These are phyloP conservation scores for Paramecium pentaurelia DNA, from an alignment of 73 alveolate species.

Conservation along the genomic window DNA sequence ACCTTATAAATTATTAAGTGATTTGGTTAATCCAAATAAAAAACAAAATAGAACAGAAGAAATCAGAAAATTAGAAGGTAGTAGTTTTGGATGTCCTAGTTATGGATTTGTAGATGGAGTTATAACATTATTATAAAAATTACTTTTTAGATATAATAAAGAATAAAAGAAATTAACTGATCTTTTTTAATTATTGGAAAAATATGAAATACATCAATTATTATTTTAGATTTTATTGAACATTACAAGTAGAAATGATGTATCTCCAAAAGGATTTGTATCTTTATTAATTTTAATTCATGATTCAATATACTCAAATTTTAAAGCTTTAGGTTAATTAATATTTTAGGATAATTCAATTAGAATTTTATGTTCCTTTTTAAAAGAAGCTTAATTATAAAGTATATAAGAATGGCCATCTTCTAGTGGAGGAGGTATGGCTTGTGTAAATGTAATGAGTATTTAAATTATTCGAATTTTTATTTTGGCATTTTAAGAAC, in stretches of 20 bases:
- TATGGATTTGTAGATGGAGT: constrained; percentile 89
- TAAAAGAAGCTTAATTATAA: constrained; percentile 84
- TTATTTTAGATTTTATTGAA: constrained; percentile 80
- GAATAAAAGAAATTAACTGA: constrained; percentile 49
- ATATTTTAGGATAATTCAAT: constrained; percentile 85
- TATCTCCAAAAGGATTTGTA: constrained; percentile 93
- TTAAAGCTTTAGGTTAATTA: constrained; percentile 81
- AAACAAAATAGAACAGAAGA: constrained; percentile 76
- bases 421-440: constrained; percentile 86
- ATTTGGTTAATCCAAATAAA: constrained; percentile 62
- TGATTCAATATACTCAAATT: constrained; percentile 82
- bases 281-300: constrained; percentile 86
- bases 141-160: constrained; percentile 65
- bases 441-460: constrained; percentile 76
- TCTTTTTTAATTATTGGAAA: constrained; percentile 45
- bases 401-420: constrained; percentile 97
- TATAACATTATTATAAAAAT: constrained; percentile 73
- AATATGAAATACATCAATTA: constrained; percentile 62
- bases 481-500: constrained; percentile 78
- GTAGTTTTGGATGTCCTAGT: constrained; percentile 92
- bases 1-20: constrained; percentile 47
- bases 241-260: constrained; percentile 83
- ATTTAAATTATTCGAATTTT: constrained; percentile 79
- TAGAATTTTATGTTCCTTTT: constrained; percentile 78
- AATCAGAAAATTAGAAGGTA: constrained; percentile 92